phyloP scores from a whole-genome alignment of 1,284 basidiomycete genomes.

The Vanrija sp. region DNA sequence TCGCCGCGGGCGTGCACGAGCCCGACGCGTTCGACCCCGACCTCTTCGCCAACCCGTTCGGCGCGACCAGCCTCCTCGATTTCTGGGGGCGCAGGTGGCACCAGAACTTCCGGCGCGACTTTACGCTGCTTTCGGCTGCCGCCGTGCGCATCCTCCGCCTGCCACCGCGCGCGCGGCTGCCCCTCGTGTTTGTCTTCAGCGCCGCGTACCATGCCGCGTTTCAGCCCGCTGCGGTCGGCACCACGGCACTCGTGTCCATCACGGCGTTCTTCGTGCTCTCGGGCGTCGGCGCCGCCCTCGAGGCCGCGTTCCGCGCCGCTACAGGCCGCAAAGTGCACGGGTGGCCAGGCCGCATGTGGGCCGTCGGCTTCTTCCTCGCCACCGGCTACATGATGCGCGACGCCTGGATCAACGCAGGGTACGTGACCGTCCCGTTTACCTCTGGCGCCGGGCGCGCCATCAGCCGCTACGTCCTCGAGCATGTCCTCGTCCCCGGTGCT shows the following conservation, averaged over 20 bases:
- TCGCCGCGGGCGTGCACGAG: not conserved
- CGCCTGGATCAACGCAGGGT: too few species aligned
- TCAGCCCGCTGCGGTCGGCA: slow-evolving; percentile 12
- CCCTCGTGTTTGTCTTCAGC: not conserved
- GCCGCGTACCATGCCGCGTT: not conserved
- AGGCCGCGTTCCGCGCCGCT: slow-evolving; percentile 8
- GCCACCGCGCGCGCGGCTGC: not conserved
- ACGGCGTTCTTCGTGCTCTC: slow-evolving; percentile 10
- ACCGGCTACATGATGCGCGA: too few species aligned
- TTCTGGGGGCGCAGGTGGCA: slow-evolving; percentile 22
- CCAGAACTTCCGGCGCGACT: not conserved
- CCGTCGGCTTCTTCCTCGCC: not conserved
- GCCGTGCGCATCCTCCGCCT: too few species aligned
- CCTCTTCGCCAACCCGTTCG: slow-evolving; percentile 16
- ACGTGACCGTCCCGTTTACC: too few species aligned
- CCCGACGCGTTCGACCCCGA: slow-evolving; percentile 6
- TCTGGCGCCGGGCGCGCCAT: too few species aligned
- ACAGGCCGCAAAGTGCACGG: slow-evolving; percentile 13
- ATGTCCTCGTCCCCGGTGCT: too few species aligned
- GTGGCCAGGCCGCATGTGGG: slow-evolving; percentile 11
- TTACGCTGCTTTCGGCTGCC: too few species aligned
- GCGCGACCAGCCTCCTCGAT: slow-evolving; percentile 13
- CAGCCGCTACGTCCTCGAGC: too few species aligned
- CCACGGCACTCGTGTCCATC: slow-evolving; percentile 8
- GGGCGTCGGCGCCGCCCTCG: slow-evolving; percentile 6